Conservation (phyloP, 2,329 filamentous ascomycete genomes). For the Penicillium nordicum region DNA sequence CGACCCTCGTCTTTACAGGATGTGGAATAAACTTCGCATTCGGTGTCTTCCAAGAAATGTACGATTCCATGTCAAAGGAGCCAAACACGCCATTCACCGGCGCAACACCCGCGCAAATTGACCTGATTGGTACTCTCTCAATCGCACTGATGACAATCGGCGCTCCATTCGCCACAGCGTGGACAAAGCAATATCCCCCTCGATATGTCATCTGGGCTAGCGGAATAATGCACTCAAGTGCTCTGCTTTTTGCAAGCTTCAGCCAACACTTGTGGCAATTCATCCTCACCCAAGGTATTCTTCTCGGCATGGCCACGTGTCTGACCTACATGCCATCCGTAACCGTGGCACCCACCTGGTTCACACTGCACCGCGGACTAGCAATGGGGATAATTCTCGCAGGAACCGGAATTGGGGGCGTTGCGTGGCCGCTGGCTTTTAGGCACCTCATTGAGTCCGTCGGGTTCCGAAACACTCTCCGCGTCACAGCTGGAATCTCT, state of each 20-base stretch:
- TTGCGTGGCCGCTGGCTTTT: conserved; percentile 35
- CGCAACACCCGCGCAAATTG: conserved; percentile 37
- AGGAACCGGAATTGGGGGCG: conserved; percentile 40
- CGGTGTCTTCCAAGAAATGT: conserved; percentile 42
- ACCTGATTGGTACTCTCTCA: conserved; percentile 38
- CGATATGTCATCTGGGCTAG: conserved; percentile 29
- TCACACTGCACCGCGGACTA: conserved; percentile 32
- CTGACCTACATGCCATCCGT: conserved; percentile 39
- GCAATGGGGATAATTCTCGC: conserved; percentile 41
- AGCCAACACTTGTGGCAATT: conserved; percentile 34
- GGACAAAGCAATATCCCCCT: conserved; percentile 36
- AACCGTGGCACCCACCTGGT: conserved; percentile 40
- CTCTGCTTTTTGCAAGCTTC: conserved; percentile 33
- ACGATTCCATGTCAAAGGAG: conserved; percentile 31
- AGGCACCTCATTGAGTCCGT: conserved; percentile 29
- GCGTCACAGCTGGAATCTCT: conserved; percentile 32
- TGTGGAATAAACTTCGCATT: conserved; percentile 42
- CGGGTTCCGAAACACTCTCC: conserved; percentile 39
- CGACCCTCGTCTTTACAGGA: conserved; percentile 31
- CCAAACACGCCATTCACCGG: conserved; percentile 34
- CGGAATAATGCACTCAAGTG: conserved; percentile 27
- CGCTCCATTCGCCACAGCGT: conserved; percentile 33
- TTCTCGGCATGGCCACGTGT: conserved; percentile 38
- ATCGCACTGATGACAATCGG: conserved; percentile 38
- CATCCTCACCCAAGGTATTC: conserved; percentile 34